Evolutionary conservation across 805 yeast species (phyloP).

Genomic region (Metschnikowia henanensis): DNA sequence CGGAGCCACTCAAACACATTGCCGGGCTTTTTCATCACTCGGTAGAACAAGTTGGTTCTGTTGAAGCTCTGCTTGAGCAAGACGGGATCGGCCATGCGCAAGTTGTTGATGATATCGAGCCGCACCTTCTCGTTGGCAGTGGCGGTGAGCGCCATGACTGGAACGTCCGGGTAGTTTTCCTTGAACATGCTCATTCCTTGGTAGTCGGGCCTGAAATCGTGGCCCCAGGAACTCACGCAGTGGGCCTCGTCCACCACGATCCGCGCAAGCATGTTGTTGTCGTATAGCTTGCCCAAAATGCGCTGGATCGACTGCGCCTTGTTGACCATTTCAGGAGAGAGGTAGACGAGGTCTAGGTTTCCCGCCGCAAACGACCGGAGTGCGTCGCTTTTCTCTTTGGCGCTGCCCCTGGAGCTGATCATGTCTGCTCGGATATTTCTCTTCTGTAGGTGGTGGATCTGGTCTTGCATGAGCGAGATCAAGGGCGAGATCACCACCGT

Average conservation of each 20-base stretch:
- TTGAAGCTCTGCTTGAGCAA: conserved; percentile 89
- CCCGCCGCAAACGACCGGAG: conserved; percentile 66
- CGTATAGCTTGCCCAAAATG: conserved; percentile 58
- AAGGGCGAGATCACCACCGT: conserved; percentile 93
- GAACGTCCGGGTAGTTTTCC: conserved; percentile 70
- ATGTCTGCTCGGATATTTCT: conserved; percentile 79
- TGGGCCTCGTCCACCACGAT: conserved; percentile 97
- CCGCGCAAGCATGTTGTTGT: conserved; percentile 64
- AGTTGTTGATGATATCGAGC: conserved; percentile 79
- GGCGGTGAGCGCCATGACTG: conserved; percentile 95
- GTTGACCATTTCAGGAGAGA: conserved; percentile 94
- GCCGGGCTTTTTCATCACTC: conserved; percentile 65
- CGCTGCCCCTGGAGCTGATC: conserved; percentile 75
- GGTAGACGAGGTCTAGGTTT: conserved; percentile 69
- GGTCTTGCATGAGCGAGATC: conserved; percentile 97
- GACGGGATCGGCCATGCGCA: conserved; percentile 59
- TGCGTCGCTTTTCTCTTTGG: conserved; percentile 61
- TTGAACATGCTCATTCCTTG: conserved; percentile 77
- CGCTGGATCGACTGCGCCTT: conserved; percentile 67
- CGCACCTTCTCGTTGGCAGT: conserved; percentile 93
- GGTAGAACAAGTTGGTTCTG: conserved; percentile 80
- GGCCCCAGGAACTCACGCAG: conserved; percentile 99
- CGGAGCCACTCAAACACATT: conserved; percentile 58
- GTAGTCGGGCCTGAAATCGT: conserved; percentile 96
- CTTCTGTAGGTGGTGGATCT: conserved; percentile 74